Conservation (phyloP, 768 basidiomycete genomes). For the Boletus reticulatus region DNA sequence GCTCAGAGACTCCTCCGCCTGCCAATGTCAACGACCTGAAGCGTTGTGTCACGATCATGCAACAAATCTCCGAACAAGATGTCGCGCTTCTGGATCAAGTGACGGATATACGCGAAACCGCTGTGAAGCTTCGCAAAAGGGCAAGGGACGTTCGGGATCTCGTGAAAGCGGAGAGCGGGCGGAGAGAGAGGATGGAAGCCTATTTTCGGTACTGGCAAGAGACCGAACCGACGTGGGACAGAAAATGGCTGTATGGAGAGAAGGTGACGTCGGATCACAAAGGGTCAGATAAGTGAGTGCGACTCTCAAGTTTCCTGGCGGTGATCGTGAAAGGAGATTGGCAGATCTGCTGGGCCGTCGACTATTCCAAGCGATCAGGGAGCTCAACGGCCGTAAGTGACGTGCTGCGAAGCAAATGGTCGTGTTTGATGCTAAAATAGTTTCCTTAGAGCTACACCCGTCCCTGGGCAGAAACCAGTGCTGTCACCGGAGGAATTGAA, state of each 20-base stretch:
- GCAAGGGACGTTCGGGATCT: slow-evolving; percentile 24
- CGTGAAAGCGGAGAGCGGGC: slow-evolving; percentile 20
- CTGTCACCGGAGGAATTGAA: slow-evolving; percentile 3
- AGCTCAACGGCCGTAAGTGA: slow-evolving; percentile 5
- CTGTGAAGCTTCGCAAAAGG: slow-evolving; percentile 17
- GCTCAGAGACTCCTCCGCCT: slow-evolving; percentile 17
- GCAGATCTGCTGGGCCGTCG: slow-evolving; percentile 4
- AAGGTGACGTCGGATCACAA: background rate
- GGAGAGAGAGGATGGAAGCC: slow-evolving; percentile 26
- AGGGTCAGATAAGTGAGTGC: slow-evolving; percentile 4
- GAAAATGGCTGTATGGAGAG: slow-evolving; percentile 25
- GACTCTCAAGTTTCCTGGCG: background rate
- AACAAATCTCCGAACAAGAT: slow-evolving; percentile 20
- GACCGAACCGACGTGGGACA: slow-evolving; percentile 20
- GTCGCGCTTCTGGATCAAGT: slow-evolving; percentile 8
- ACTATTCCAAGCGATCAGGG: background rate
- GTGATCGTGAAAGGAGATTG: background rate
- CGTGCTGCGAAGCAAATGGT: background rate
- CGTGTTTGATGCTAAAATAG: background rate
- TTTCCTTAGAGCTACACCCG: background rate
- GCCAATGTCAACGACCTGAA: slow-evolving; percentile 18
- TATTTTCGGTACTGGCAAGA: slow-evolving; percentile 30
- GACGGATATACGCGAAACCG: slow-evolving; percentile 11
- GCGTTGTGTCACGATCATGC: slow-evolving; percentile 28
- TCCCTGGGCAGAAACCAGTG: background rate